Percentiles rank a stretch among this genome's conserved stretches.
These are phyloP conservation scores for Viridothelium virens DNA, from an alignment of 495 filamentous ascomycete species.

Conservation along the genomic window DNA sequence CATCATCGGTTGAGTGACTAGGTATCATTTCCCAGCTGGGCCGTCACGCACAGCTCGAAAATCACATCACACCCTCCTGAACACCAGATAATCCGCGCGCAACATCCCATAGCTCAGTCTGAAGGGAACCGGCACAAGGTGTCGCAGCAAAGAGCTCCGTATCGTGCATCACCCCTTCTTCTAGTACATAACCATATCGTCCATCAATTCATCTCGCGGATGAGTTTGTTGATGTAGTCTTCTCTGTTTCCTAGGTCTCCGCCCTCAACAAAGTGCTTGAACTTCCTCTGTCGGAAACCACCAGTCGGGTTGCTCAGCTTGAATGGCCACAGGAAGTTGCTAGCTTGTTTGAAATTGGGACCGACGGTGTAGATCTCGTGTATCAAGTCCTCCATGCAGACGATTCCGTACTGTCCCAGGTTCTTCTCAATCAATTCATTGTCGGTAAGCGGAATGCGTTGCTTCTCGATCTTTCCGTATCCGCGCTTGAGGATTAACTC, in stretches of 20 bases:
- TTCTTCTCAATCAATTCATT: constrained; percentile 94
- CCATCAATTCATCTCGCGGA: constrained; percentile 98
- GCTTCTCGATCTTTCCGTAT: constrained; percentile 95
- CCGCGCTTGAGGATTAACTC: constrained; percentile 99
- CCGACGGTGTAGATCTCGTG: constrained; percentile 99
- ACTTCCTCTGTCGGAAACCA: constrained; percentile 91
- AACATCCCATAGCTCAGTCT: neutral
- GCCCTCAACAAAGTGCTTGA: constrained; percentile 99
- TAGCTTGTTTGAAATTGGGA: constrained; percentile 99
- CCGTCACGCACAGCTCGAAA: too few relatives aligned
- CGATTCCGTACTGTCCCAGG: constrained; percentile 96
- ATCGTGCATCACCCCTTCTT: neutral
- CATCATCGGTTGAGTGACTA: too few relatives aligned
- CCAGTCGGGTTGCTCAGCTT: constrained; percentile 97
- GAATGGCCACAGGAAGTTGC: constrained; percentile 99
- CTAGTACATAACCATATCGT: neutral
- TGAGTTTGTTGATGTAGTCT: constrained; percentile 94
- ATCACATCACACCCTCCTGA: too few relatives aligned
- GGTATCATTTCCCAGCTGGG: too few relatives aligned
- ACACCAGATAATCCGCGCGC: neutral
- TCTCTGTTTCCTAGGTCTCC: constrained; percentile 97
- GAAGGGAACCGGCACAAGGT: neutral
- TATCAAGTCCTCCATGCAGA: constrained; percentile 98
- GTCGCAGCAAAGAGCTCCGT: neutral
- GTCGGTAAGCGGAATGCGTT: constrained; percentile 92